These are phyloP conservation scores for Viola pubescens DNA, from an alignment of 441 rosid genomes.

Conservation along the genomic window DNA sequence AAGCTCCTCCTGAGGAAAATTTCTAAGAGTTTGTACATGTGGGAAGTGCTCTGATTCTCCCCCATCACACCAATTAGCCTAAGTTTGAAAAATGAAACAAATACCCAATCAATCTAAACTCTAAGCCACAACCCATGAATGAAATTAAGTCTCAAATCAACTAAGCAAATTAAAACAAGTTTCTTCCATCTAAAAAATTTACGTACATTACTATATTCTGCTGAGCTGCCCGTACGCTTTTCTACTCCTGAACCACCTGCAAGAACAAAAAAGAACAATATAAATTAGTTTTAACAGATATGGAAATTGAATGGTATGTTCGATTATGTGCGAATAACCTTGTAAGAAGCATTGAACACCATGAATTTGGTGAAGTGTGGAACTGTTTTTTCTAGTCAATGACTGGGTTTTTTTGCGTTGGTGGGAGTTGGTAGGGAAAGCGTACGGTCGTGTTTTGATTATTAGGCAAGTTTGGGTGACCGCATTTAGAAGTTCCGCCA, in stretches of 20 bases:
- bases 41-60: conserved; percentile 39
- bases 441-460: no score
- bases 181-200: not conserved
- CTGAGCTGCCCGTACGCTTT: conserved; percentile 17
- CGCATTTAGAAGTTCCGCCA: no score
- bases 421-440: no score
- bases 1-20: conserved; percentile 48
- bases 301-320: not conserved
- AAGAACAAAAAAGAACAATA: not conserved
- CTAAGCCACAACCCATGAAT: conserved; percentile 4
- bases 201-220: conserved; percentile 23
- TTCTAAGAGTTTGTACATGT: conserved; percentile 45
- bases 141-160: not conserved
- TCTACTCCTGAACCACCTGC: conserved; percentile 26
- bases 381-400: no score
- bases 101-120: conserved; percentile 10
- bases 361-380: not conserved
- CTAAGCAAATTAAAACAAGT: no score
- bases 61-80: conserved; percentile 29
- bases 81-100: conserved; percentile 2
- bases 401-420: no score
- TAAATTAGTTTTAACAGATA: no score
- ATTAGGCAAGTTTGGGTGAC: no score
- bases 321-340: conserved; percentile 20
- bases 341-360: conserved; percentile 19